phyloP scores from a whole-genome alignment of 495 filamentous ascomycete genomes.

The Penicillium longicatenatum region DNA sequence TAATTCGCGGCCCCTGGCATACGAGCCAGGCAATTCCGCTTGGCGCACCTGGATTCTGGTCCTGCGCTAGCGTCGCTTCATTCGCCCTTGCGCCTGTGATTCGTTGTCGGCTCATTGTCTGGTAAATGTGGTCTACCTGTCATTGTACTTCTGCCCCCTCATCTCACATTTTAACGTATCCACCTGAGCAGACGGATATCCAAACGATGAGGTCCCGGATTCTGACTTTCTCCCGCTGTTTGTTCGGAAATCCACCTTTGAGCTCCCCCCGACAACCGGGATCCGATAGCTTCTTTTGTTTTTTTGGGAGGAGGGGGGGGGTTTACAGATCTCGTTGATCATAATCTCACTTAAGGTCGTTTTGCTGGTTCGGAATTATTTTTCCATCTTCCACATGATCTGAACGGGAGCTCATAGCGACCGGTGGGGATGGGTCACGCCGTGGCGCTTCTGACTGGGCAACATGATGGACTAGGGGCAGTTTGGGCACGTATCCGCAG shows the following conservation, averaged over 20 bases:
- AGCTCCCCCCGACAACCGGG: not conserved
- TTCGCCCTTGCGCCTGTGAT: slow-evolving; percentile 16
- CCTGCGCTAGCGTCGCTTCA: slow-evolving; percentile 14
- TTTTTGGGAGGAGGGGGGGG: no score
- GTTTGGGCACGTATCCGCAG: slow-evolving; percentile 2
- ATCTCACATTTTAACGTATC: not conserved
- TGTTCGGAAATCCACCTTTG: slow-evolving; percentile 6
- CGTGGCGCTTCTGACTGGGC: not conserved
- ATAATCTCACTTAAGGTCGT: not conserved
- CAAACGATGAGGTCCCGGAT: not conserved
- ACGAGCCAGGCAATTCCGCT: slow-evolving; percentile 1
- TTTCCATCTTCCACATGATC: not conserved
- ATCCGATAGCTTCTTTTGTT: not conserved
- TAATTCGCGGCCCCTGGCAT: slow-evolving; percentile 22
- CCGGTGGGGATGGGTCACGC: not conserved
- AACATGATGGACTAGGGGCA: not conserved
- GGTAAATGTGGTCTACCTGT: not conserved
- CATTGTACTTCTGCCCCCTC: not conserved
- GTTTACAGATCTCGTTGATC: slow-evolving; percentile 20
- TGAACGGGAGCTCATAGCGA: not conserved
- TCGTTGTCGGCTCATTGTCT: slow-evolving; percentile 1
- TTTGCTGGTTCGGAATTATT: not conserved
- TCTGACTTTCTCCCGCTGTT: not conserved
- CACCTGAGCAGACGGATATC: not conserved
- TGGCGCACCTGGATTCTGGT: slow-evolving; percentile 9